Evolutionary conservation across 192 early-diverging fungal genomes (phyloP), one percentile per base, ranked within the genome.

Genomic region (Coemansia sp.): DNA sequence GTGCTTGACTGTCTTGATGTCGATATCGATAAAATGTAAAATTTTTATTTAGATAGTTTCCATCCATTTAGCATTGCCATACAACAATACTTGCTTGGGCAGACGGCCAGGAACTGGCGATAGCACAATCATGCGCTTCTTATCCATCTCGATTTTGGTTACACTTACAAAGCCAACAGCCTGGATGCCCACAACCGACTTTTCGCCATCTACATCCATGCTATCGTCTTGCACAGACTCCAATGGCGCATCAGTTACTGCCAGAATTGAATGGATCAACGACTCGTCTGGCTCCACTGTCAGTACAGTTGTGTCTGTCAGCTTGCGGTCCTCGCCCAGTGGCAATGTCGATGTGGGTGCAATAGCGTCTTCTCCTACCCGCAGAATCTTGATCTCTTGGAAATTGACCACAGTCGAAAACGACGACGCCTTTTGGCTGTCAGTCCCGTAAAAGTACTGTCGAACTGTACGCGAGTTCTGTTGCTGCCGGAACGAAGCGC

Each of bases 381-480:
- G 84, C 63, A 90, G 78, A 15, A 97, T 83, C 21, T 67, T 61
- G 15, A 96, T 59, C 37, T 97, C 94, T 11, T 85, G 53, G 50
- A 89, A 96, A 20, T 81, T 78, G 23, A 93, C 84, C 18, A 89
- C 82, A 26, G 87, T 88, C 1, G 87, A 88, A 61, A 91, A 97
- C 13, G 96, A 94, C 9, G 83, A 84, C 8, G 91, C 66, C 52
- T 91, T 90, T 31, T 70, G 82, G 43, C 87, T 84, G 0, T 74
- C 33, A 0, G 90, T 89, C 0, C 96, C 96, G 70, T 97, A 96
- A 80, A 99, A 99, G 75, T 99, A 99, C 57, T 92, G 91, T 7
- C 84, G 82, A 7, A 99, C 91, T 49, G 82, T 84, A 26, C 85
- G 77, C 31, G 83, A 79, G 61, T 93, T 88, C 4, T 80, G 47